phyloP scores from a whole-genome alignment of 768 basidiomycete genomes.

The Mycena pura region DNA sequence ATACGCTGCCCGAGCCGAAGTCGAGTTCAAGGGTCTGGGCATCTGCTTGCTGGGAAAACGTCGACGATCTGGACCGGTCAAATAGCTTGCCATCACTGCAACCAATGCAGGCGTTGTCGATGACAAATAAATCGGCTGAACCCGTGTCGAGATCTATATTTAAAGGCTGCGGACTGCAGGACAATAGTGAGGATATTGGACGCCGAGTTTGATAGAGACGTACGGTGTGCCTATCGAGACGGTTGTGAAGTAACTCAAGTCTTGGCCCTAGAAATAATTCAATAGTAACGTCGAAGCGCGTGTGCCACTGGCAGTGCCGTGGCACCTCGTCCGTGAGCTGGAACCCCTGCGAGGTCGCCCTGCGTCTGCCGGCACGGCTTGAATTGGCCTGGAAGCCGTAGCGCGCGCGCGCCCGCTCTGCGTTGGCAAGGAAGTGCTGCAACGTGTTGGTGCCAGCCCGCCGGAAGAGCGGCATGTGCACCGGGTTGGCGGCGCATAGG shows the following conservation, averaged over 20 bases:
- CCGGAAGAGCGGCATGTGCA: slow-evolving; percentile 20
- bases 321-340: too few relatives aligned
- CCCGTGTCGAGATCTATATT: slow-evolving; percentile 90
- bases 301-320: too few relatives aligned
- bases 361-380: background rate
- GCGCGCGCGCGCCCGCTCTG: slow-evolving; percentile 15
- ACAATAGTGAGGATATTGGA: too few relatives aligned
- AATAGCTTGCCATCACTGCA: slow-evolving; percentile 57
- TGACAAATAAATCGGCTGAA: slow-evolving; percentile 90
- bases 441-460: slow-evolving; percentile 7
- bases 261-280: too few relatives aligned
- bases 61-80: slow-evolving; percentile 49
- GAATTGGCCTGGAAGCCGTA: slow-evolving; percentile 12
- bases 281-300: too few relatives aligned
- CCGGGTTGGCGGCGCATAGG: slow-evolving; percentile 11
- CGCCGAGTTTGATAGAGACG: too few relatives aligned
- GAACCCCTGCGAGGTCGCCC: slow-evolving; percentile 4
- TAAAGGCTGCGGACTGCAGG: slow-evolving; percentile 66
- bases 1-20: slow-evolving; percentile 64
- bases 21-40: slow-evolving; percentile 28
- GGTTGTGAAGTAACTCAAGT: slow-evolving; percentile 60
- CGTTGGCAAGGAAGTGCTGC: slow-evolving; percentile 22
- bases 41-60: slow-evolving; percentile 37
- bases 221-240: slow-evolving; percentile 70
- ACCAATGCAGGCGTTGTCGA: slow-evolving; percentile 51